Evolutionary conservation across 1,284 basidiomycete species (phyloP).

Genomic region (Clitocybe nebularis): DNA sequence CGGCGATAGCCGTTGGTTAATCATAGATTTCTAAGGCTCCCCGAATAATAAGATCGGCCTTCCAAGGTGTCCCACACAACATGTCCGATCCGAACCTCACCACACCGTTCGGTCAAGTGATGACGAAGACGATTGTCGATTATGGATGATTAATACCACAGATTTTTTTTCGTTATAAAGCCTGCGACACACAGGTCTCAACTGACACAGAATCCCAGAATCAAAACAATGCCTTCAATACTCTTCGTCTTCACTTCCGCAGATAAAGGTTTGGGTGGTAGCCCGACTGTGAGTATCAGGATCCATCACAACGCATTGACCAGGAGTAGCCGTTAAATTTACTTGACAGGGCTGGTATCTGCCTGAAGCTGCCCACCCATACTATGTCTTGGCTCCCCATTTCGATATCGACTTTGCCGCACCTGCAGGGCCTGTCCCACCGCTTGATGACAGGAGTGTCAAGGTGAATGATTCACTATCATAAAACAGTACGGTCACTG

Average conservation of each 20-base stretch:
- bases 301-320: neutral
- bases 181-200: no score
- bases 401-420: conserved; percentile 67
- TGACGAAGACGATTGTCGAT: no score
- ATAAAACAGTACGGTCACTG: neutral
- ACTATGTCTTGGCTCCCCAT: conserved; percentile 61
- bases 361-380: conserved; percentile 79
- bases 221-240: conserved; percentile 42
- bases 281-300: conserved; percentile 42
- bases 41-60: no score
- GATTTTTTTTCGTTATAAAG: no score
- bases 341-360: conserved; percentile 58
- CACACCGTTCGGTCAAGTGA: no score
- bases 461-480: conserved; percentile 31
- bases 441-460: conserved; percentile 62
- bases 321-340: conserved; percentile 4
- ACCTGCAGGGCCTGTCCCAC: conserved; percentile 69
- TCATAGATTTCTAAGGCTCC: no score
- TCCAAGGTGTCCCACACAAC: no score
- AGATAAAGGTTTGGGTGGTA: conserved; percentile 56
- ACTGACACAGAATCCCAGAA: no score
- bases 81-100: no score
- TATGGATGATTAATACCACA: no score
- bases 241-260: conserved; percentile 78
- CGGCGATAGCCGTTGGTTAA: conserved; percentile 13